Evolutionary conservation across 108 stramenopile species (phyloP), one percentile per base, ranked within the genome.

Genomic region (Chaetoceros muelleri): DNA sequence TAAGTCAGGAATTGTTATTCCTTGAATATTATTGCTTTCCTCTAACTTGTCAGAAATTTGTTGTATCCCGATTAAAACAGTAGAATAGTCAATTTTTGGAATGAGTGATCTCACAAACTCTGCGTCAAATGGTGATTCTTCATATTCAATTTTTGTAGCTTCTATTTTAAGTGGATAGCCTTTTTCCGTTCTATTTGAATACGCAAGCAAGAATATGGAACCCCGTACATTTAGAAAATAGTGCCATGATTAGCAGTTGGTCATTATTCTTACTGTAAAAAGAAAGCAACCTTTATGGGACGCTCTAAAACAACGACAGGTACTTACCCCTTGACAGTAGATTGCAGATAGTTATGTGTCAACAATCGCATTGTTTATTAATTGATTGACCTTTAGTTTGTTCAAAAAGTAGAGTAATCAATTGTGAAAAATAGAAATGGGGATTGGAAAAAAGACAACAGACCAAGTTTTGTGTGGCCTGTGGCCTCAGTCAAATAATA

Each of bases 121-220:
- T 48, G 60, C 63, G 63, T 87, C 81, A 23, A 86, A 55, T 13
- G 90, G 78, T 17, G 80, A 77, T 52, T 69, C 65, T 64, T 79
- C 78, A 13, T 85, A 59, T 56, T 77, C 69, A 44, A 81, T 64
- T 24, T 81, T 58, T 30, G 64, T 54, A 24, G 75, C 70, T 54
- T 85, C 84, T 48, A 92, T 87, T 48, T 66, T 67, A 16, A 92
- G 70, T 19, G 90, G 86, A 53, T 87, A 92, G 22, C 85, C 85
- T n/a, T 85, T 78, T 46, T 73, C 76, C 18, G 90, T 87, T 25
- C 84, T 82, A 48, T 28, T 30, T 28, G 46, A 48, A 57, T 24
- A 22, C 22, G 44, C 46, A 51, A 62, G 23, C 22, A 28, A n/a
- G 22, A 1, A 34, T 25, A 2, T 40, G 25, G 44, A 57, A 13